Percentiles rank a stretch among this genome's conserved stretches.
These are phyloP conservation scores for Exophiala alcalophila DNA, from an alignment of 2,329 filamentous ascomycete genomes.

Conservation along the genomic window DNA sequence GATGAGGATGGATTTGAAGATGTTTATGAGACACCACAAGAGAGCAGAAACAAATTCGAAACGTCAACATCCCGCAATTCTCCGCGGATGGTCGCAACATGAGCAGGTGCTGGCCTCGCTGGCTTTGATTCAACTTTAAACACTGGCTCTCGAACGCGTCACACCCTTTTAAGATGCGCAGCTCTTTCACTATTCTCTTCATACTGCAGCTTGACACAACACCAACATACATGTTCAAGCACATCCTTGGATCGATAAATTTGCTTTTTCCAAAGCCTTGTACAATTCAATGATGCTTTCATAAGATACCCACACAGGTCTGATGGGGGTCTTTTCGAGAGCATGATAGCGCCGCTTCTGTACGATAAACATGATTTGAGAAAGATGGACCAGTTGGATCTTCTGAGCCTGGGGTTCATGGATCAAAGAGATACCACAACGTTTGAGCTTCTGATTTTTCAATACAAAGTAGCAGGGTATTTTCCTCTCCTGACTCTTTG, in stretches of 20 bases:
- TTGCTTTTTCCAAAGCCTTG: too few relatives aligned
- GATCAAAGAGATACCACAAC: too few relatives aligned
- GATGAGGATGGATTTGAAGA: constrained; percentile 25
- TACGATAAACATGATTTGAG: constrained; percentile 10
- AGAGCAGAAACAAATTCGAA: constrained; percentile 27
- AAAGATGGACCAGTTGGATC: too few relatives aligned
- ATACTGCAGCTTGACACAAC: too few relatives aligned
- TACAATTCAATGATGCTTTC: constrained; percentile 5
- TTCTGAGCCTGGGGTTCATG: too few relatives aligned
- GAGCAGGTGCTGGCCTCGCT: neutral
- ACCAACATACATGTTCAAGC: too few relatives aligned
- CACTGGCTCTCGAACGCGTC: constrained; percentile 2
- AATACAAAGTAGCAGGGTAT: too few relatives aligned
- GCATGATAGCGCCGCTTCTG: constrained; percentile 2
- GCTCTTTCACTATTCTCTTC: too few relatives aligned
- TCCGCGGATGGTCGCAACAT: constrained; percentile 6
- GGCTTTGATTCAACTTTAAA: neutral
- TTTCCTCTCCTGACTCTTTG: too few relatives aligned
- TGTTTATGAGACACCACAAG: constrained; percentile 29
- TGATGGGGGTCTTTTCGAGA: constrained; percentile 6
- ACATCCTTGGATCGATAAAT: too few relatives aligned
- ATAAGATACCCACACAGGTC: constrained; percentile 16
- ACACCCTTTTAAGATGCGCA: too few relatives aligned
- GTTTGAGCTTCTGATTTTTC: too few relatives aligned
- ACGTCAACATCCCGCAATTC: constrained; percentile 19